These are phyloP conservation scores for Talinum fruticosum DNA, from an alignment of 148 eudicot genomes.

Conservation along the genomic window DNA sequence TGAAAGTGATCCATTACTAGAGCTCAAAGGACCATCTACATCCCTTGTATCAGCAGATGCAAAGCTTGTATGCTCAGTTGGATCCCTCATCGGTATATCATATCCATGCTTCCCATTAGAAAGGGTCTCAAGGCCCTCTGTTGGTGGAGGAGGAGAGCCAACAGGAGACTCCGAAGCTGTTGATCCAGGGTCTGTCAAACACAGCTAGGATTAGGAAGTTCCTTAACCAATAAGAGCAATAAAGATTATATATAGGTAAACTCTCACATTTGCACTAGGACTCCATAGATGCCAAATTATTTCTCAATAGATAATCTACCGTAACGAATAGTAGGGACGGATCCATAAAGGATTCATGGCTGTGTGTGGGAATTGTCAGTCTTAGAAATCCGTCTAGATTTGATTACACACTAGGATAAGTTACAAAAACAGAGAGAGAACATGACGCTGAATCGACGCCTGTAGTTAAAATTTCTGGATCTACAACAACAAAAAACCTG, in stretches of 20 bases:
- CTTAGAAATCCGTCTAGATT: background rate
- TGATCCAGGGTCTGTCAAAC: slow-evolving; percentile 46
- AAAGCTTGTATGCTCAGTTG: slow-evolving; percentile 29
- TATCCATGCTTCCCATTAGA: slow-evolving; percentile 39
- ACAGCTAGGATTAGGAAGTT: slow-evolving; percentile 14
- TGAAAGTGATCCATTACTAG: slow-evolving; percentile 24
- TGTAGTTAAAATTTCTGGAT: too few species aligned
- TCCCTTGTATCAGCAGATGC: slow-evolving; percentile 29
- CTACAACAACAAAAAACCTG: too few species aligned
- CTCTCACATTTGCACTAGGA: background rate
- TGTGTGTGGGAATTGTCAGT: background rate
- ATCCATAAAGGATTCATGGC: background rate
- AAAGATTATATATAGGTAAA: background rate
- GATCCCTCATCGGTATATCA: slow-evolving; percentile 32
- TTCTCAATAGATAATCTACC: background rate
- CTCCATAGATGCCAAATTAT: background rate
- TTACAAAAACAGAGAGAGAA: too few species aligned
- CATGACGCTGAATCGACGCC: too few species aligned
- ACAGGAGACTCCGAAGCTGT: slow-evolving; percentile 36
- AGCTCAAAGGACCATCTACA: slow-evolving; percentile 29
- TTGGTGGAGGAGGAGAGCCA: slow-evolving; percentile 40
- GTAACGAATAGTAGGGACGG: too few species aligned
- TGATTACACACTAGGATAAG: background rate
- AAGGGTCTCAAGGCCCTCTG: slow-evolving; percentile 48
- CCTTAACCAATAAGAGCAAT: background rate